Evolutionary conservation across 345 rosid species (phyloP).

Genomic region (Eutrema japonicum): DNA sequence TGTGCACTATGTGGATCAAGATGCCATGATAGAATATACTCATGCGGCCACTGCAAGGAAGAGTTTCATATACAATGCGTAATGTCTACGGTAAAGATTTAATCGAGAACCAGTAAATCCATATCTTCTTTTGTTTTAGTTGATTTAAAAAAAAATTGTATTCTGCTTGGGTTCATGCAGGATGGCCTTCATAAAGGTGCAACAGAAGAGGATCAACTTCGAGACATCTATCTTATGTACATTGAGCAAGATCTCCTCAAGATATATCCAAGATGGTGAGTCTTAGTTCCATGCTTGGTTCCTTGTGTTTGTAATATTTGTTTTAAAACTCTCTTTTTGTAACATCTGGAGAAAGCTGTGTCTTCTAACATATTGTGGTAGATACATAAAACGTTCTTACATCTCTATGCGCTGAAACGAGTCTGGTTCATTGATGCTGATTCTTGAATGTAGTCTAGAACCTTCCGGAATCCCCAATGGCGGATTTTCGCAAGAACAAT

Average conservation of each 20-base stretch:
- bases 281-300: not conserved
- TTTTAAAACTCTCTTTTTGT: no score
- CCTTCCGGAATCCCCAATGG: slow-evolving; percentile 84
- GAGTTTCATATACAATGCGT: not conserved
- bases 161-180: not conserved
- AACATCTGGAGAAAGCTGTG: not conserved
- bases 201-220: slow-evolving; percentile 8
- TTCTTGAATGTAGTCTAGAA: slow-evolving; percentile 62
- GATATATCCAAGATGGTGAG: not conserved
- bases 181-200: not conserved
- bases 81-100: slow-evolving; percentile 9
- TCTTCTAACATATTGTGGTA: not conserved
- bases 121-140: not conserved
- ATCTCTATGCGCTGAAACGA: slow-evolving; percentile 5
- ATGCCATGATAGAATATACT: not conserved
- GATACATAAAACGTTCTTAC: slow-evolving; percentile 3
- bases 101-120: not conserved
- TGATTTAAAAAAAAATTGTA: not conserved
- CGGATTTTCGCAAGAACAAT: slow-evolving; percentile 70
- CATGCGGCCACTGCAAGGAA: not conserved
- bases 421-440: slow-evolving; percentile 41
- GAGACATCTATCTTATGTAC: slow-evolving; percentile 19
- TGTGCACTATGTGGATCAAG: not conserved
- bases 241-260: not conserved
- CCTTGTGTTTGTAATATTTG: no score